Base-by-base conservation (phyloP, 352 stramenopile species). In the Phytophthora niederhauseri region DNA sequence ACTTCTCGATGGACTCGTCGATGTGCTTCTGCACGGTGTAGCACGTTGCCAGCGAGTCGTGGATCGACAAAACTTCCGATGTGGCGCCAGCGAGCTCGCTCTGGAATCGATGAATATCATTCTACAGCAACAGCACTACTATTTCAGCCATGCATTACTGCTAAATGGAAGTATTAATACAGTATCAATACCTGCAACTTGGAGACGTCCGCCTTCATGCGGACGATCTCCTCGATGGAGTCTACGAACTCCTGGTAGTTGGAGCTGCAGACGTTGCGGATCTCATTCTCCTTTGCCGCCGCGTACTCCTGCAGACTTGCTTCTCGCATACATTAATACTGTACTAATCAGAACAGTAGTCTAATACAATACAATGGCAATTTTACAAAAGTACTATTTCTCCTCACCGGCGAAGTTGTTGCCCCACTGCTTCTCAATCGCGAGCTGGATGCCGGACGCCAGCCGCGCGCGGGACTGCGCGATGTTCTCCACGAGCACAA, bases 171-270 rank as follows among this genome's bases (percentile, higher is more conserved):
- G 3, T 57, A 58, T 36, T 36, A 60, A 11, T 14, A 38, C 22
- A 48, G 4, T 61, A 56, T 1, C 0, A 19, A 7, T 7, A 90
- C 84, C 81, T 92, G 82, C 2, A 94, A 63, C 57, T 84, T 87
- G 15, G 75, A 77, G 56, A 92, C 81, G 52, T 93, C 86, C 22
- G 72, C 71, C 66, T 94, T 94, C 81, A 94, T 92, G 64, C 80
- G 80, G 41, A 93, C 83, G 67, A 93, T 89, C 57, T 94, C 86
- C 58, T 94, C 86, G 65, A 94, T 92, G 24, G 86, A 92, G 46
- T 92, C 79, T 36, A 92, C 84, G 53, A 93, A 92, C 52, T 94
- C 84, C 58, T 89, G 81, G 66, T 93, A 89, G 55, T 94, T 91
- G 24, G 85, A 76, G 61, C 80, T 88, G 72, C 86, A 94, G 19